A percentile compares a stretch with the other conserved stretches of the same genome.
Conservation (phyloP, 1,284 basidiomycete genomes). For the Phellopilus nigrolimitatus region DNA sequence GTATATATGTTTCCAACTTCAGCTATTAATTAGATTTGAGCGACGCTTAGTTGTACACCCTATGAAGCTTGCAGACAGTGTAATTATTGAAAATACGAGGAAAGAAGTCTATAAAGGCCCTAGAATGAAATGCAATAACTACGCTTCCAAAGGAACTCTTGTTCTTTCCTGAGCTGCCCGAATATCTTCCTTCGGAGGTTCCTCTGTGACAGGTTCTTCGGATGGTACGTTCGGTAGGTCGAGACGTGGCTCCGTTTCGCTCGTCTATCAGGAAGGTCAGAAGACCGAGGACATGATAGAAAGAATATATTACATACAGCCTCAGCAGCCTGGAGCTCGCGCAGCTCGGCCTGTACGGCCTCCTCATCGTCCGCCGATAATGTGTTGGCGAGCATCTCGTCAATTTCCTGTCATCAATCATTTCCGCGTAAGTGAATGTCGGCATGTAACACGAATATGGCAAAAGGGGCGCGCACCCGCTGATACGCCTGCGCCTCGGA, state of each 20-base stretch:
- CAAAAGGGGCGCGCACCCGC: conserved; percentile 45
- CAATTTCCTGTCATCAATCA: conserved; percentile 69
- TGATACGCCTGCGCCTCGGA: conserved; percentile 92
- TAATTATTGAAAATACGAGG: neutral
- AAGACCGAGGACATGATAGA: no score
- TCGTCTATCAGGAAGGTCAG: no score
- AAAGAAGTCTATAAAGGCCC: neutral
- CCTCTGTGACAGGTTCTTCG: conserved; percentile 37
- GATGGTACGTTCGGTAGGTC: conserved; percentile 38
- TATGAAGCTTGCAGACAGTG: no score
- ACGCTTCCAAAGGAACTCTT: conserved; percentile 43
- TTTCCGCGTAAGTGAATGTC: conserved; percentile 1
- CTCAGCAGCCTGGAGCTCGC: conserved; percentile 60
- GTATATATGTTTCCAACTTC: no score
- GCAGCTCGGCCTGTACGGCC: conserved; percentile 81
- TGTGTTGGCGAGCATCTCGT: conserved; percentile 78
- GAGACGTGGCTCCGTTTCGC: conserved; percentile 24
- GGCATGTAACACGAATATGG: neutral
- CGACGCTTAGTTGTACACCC: no score
- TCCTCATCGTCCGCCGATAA: conserved; percentile 92
- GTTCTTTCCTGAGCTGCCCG: conserved; percentile 26
- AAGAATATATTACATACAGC: conserved; percentile 17
- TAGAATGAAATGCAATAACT: conserved; percentile 19
- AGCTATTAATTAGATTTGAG: no score
- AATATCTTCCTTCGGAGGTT: conserved; percentile 28